Evolutionary conservation across 2,329 filamentous ascomycete species (phyloP).

Genomic region (Cladosporium sp.): DNA sequence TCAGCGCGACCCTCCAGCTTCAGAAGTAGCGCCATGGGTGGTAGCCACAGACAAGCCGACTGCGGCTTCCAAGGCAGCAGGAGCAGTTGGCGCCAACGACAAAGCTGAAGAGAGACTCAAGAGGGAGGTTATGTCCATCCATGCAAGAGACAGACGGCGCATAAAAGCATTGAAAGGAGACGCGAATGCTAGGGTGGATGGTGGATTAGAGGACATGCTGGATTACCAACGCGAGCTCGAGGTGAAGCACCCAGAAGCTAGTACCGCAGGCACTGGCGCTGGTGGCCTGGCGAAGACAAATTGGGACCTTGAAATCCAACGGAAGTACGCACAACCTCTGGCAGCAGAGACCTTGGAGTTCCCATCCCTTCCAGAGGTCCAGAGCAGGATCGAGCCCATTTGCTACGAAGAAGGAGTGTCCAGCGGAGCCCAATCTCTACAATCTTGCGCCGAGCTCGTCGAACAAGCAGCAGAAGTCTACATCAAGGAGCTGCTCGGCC

Average conservation of each 20-base stretch:
- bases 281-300: slow-evolving; percentile 41
- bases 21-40: slow-evolving; percentile 63
- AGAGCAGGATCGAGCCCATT: slow-evolving; percentile 62
- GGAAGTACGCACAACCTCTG: slow-evolving; percentile 63
- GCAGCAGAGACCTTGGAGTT: slow-evolving; percentile 64
- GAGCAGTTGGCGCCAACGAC: slow-evolving; percentile 55
- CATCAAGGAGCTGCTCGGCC: slow-evolving; percentile 60
- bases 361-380: slow-evolving; percentile 58
- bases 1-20: slow-evolving; percentile 59
- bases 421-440: slow-evolving; percentile 39
- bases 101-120: slow-evolving; percentile 64
- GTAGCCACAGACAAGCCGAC: slow-evolving; percentile 71
- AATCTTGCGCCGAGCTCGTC: slow-evolving; percentile 59
- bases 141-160: slow-evolving; percentile 59
- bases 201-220: slow-evolving; percentile 29
- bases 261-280: slow-evolving; percentile 25
- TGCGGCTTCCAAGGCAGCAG: slow-evolving; percentile 61
- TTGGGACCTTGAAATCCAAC: slow-evolving; percentile 66
- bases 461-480: slow-evolving; percentile 63
- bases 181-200: slow-evolving; percentile 9
- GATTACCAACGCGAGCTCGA: slow-evolving; percentile 33
- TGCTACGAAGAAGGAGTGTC: slow-evolving; percentile 65
- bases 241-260: slow-evolving; percentile 26
- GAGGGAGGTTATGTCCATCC: slow-evolving; percentile 64
- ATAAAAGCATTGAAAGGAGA: slow-evolving; percentile 37